Conservation (phyloP, 192 early-diverging fungal genomes). For the Rhizophlyctis rosea region DNA sequence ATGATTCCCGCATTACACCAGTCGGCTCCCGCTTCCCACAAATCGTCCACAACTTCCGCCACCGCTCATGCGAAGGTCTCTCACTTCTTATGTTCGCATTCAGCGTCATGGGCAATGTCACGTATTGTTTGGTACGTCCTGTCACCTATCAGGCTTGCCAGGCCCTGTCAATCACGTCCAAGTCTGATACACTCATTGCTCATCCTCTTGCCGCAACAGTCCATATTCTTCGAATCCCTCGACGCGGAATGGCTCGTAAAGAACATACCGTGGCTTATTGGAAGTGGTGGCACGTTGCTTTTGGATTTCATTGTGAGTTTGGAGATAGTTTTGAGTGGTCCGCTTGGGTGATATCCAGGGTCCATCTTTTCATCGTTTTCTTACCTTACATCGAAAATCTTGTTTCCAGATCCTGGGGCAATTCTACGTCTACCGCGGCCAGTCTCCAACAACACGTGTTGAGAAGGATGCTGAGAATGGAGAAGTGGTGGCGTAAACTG, state of each 20-base stretch:
- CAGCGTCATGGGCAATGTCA: conserved; percentile 72
- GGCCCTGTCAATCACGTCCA: background rate
- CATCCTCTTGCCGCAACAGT: conserved; percentile 33
- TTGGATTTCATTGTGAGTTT: conserved; percentile 73
- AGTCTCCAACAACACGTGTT: too few relatives aligned
- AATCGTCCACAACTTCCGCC: conserved; percentile 72
- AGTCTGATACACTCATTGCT: background rate
- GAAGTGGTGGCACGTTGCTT: conserved; percentile 61
- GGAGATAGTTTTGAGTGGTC: too few relatives aligned
- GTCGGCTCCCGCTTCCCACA: conserved; percentile 64
- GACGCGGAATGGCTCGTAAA: conserved; percentile 61
- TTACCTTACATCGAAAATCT: too few relatives aligned
- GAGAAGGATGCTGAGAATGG: too few relatives aligned
- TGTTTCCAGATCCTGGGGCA: too few relatives aligned
- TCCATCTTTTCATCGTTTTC: too few relatives aligned
- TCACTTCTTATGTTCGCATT: conserved; percentile 82
- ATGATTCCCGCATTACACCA: conserved; percentile 1
- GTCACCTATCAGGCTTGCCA: too few relatives aligned
- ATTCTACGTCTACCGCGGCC: too few relatives aligned
- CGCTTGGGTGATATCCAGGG: too few relatives aligned
- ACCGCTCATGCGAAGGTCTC: conserved; percentile 73
- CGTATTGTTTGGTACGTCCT: conserved; percentile 44
- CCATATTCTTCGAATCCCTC: conserved; percentile 74
- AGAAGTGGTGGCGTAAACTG: too few relatives aligned
- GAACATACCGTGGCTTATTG: conserved; percentile 76